These are phyloP conservation scores for Septoria linicola DNA, from an alignment of 2,329 filamentous ascomycete genomes.

Conservation along the genomic window DNA sequence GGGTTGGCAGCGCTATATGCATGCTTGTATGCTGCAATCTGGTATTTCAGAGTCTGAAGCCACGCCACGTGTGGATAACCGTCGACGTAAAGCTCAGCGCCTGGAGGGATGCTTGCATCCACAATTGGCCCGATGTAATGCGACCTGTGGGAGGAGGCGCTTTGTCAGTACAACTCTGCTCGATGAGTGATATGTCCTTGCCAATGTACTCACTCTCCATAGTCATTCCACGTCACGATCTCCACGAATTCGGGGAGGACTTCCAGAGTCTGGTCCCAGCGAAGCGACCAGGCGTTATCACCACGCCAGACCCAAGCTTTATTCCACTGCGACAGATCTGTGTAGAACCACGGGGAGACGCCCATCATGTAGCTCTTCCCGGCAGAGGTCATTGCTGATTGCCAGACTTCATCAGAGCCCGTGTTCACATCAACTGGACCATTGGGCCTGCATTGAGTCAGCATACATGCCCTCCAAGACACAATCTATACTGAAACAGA, in stretches of 20 bases:
- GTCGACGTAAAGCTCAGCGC: constrained; percentile 51
- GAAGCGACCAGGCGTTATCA: constrained; percentile 58
- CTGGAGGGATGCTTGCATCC: constrained; percentile 36
- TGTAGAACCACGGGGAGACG: constrained; percentile 55
- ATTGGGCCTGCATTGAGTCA: constrained; percentile 38
- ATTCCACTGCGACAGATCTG: constrained; percentile 54
- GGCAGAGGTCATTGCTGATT: constrained; percentile 34
- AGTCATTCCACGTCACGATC: constrained; percentile 62
- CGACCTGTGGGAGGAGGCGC: constrained; percentile 33
- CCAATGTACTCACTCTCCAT: constrained; percentile 46
- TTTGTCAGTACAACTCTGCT: too few relatives aligned
- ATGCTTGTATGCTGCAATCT: constrained; percentile 53
- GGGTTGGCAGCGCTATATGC: constrained; percentile 32
- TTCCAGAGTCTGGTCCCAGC: constrained; percentile 56
- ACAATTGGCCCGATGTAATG: constrained; percentile 50
- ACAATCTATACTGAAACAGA: too few relatives aligned
- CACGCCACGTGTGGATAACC: constrained; percentile 53
- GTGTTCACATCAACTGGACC: constrained; percentile 53
- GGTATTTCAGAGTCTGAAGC: constrained; percentile 51
- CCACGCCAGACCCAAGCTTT: constrained; percentile 65
- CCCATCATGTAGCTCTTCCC: constrained; percentile 53
- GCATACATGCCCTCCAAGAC: not conserved
- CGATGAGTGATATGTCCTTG: too few relatives aligned
- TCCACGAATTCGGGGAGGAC: constrained; percentile 55
- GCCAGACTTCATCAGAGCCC: constrained; percentile 44